Conservation (phyloP, 2,329 filamentous ascomycete species). For the Pseudocercospora crystallina region DNA sequence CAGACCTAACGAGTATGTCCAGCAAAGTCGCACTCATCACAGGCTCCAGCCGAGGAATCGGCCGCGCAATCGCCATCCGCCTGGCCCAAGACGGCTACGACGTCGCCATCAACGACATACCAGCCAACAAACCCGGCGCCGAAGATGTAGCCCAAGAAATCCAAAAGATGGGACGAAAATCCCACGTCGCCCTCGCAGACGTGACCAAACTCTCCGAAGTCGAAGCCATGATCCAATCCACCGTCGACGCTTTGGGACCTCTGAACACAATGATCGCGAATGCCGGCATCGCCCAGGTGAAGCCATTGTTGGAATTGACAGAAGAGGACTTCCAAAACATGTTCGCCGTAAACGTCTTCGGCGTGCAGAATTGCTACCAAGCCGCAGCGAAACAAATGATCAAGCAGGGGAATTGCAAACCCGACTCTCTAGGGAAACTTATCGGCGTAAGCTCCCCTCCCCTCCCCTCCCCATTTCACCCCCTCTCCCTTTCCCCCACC, state of each 20-base stretch:
- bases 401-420: slow-evolving; percentile 52
- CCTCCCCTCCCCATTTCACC: not conserved
- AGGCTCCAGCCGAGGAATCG: slow-evolving; percentile 42
- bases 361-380: slow-evolving; percentile 65
- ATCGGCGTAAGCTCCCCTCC: slow-evolving; percentile 38
- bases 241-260: slow-evolving; percentile 56
- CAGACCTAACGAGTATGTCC: not conserved
- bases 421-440: slow-evolving; percentile 45
- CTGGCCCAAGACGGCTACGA: slow-evolving; percentile 66
- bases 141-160: slow-evolving; percentile 57
- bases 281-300: slow-evolving; percentile 61
- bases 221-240: slow-evolving; percentile 52
- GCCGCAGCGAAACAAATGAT: slow-evolving; percentile 66
- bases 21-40: slow-evolving; percentile 36
- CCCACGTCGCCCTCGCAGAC: slow-evolving; percentile 59
- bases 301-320: slow-evolving; percentile 56
- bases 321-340: slow-evolving; percentile 59
- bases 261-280: slow-evolving; percentile 58
- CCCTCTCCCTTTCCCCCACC: not conserved
- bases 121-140: slow-evolving; percentile 52
- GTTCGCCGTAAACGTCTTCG: slow-evolving; percentile 65
- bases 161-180: slow-evolving; percentile 45
- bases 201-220: slow-evolving; percentile 60
- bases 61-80: slow-evolving; percentile 62
- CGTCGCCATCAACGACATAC: slow-evolving; percentile 64